Conservation (phyloP, 1,284 basidiomycete species). For the Pholiota adiposa region DNA sequence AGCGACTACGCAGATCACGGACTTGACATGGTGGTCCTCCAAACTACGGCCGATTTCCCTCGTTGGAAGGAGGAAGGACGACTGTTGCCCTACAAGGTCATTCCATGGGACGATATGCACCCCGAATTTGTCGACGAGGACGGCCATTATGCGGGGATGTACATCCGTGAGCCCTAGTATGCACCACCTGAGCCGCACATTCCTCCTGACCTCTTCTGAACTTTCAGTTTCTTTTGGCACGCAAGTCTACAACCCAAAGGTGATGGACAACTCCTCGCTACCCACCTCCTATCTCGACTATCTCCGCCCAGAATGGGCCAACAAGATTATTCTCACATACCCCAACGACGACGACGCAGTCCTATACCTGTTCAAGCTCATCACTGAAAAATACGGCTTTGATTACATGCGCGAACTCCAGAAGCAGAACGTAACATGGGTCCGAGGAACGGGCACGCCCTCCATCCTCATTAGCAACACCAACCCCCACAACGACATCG, state of each 20-base stretch:
- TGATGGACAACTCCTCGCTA: constrained; percentile 9
- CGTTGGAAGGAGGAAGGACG: constrained; percentile 25
- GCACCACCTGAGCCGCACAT: not conserved
- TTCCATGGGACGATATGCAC: constrained; percentile 26
- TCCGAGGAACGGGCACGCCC: constrained; percentile 26
- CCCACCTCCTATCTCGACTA: constrained; percentile 18
- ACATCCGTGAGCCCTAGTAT: constrained; percentile 20
- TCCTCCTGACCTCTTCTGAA: not conserved
- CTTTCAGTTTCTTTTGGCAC: constrained; percentile 23
- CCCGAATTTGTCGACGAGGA: constrained; percentile 27
- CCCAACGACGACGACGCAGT: constrained; percentile 32
- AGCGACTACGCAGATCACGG: constrained; percentile 17
- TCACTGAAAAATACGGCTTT: constrained; percentile 26
- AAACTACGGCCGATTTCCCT: constrained; percentile 26
- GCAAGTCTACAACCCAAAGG: constrained; percentile 21
- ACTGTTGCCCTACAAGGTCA: constrained; percentile 26
- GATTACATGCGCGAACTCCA: constrained; percentile 17
- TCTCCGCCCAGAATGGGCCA: constrained; percentile 17
- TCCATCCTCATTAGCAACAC: constrained; percentile 21
- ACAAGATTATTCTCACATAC: constrained; percentile 24
- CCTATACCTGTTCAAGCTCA: constrained; percentile 25
- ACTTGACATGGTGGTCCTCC: constrained; percentile 24
- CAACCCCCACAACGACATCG: not conserved
- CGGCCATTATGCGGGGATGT: constrained; percentile 25
- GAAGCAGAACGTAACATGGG: constrained; percentile 22